These are phyloP conservation scores for Calophaca sinica DNA, from an alignment of 306 rosid species.

Conservation along the genomic window DNA sequence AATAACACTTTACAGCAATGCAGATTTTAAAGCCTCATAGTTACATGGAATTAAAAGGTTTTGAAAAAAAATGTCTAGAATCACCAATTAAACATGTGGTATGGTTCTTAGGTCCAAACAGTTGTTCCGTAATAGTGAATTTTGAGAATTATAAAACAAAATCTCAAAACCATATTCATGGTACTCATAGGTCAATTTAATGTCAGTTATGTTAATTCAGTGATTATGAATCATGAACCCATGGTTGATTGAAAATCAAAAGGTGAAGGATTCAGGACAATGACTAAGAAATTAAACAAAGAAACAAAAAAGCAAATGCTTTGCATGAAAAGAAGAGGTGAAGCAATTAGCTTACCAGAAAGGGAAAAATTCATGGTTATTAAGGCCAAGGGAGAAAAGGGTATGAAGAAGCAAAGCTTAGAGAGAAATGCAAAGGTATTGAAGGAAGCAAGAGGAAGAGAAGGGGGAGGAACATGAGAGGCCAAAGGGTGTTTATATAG, in stretches of 20 bases:
- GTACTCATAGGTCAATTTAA: neutral
- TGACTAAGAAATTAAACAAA: neutral
- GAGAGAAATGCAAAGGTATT: constrained; percentile 38
- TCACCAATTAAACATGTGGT: constrained; percentile 19
- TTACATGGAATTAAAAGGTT: neutral
- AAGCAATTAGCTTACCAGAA: constrained; percentile 54
- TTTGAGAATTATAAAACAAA: constrained; percentile 30
- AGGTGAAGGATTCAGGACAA: constrained; percentile 27
- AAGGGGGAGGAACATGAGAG: constrained; percentile 60
- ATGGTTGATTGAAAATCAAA: constrained; percentile 28
- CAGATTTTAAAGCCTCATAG: constrained; percentile 38
- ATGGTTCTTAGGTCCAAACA: constrained; percentile 17
- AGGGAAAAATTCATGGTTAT: neutral
- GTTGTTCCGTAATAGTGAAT: constrained; percentile 22
- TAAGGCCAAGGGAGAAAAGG: constrained; percentile 39
- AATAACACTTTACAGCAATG: constrained; percentile 26
- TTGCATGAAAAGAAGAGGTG: constrained; percentile 43
- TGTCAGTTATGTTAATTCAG: constrained; percentile 18
- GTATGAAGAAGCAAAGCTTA: constrained; percentile 50
- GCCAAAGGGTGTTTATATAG: constrained; percentile 67
- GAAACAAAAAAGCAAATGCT: constrained; percentile 39
- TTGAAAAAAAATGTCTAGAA: neutral
- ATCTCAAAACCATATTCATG: constrained; percentile 26
- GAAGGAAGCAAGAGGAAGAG: constrained; percentile 35
- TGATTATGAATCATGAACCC: constrained; percentile 44